Evolutionary conservation across 306 rosid genomes (phyloP), one percentile per base, ranked within the genome.

Genomic region (Datisca glomerata): DNA sequence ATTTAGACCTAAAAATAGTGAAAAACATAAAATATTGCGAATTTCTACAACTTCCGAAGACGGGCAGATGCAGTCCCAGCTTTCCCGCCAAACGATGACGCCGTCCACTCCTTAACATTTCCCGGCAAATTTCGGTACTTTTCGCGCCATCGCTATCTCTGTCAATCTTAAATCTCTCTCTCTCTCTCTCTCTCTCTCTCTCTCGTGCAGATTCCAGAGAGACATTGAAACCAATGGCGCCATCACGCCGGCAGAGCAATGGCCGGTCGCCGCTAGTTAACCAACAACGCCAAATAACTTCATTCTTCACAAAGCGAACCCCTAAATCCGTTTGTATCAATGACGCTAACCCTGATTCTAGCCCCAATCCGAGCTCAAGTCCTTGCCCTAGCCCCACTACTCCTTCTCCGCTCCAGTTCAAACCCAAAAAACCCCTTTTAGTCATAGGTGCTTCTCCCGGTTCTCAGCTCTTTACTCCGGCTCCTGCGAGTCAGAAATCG

Each of bases 281-380:
- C 53, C 95, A 49, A 47, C 93, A 89, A 56, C 70, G 91, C 51
- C 86, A 80, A 57, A 83, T 89, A 65, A 89, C 93, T 62, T 59
- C 93, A 12, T 89, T 89, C 75, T 89, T 89, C 70, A n/a, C 86
- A 28, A 83, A 48, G 1, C 47, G 21, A 31, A 11, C 23, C 18
- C 4, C 75, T 21, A 36, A 18, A 10, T 24, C 37, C 7, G 43
- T 7, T 45, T 19, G 66, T 19, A 21, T 10, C 49, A 24, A 51
- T 54, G 39, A 36, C 47, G 53, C 57, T 8, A 68, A 28, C 42
- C 19, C 47, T 20, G 58, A 18, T 40, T 45, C 43, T 18, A 45
- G 50, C 21, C 55, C 52, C 10, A 46, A 14, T 41, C 51, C 66
- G 9, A 27, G 41, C 4, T 13, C 6, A 24, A 14, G 49, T 54